Evolutionary conservation across 306 rosid species (phyloP).

Genomic region (Gastrolobium villosum): DNA sequence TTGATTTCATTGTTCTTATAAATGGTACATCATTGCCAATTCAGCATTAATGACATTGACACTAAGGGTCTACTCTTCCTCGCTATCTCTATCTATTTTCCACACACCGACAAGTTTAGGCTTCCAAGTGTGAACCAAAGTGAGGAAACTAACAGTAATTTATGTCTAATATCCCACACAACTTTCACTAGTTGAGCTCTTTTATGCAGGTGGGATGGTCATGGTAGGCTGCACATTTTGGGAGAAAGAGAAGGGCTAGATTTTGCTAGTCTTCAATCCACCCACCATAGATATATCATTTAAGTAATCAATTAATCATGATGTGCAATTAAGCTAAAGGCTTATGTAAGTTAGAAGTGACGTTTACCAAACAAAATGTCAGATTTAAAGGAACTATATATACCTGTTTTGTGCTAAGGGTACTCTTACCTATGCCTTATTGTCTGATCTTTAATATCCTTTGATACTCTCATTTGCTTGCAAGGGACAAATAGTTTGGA

Average conservation of each 20-base stretch:
- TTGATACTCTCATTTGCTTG: constrained; percentile 44
- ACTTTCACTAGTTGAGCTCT: constrained; percentile 48
- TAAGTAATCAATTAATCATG: constrained; percentile 51
- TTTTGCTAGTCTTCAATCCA: constrained; percentile 39
- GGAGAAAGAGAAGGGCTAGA: constrained; percentile 44
- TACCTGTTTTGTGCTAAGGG: constrained; percentile 44
- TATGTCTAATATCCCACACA: constrained; percentile 41
- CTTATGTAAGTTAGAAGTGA: constrained; percentile 56
- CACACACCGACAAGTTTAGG: constrained; percentile 43
- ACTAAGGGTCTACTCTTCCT: constrained; percentile 33
- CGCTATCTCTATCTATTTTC: constrained; percentile 33
- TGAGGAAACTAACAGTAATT: constrained; percentile 46
- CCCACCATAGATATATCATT: constrained; percentile 46
- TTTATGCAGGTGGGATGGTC: constrained; percentile 49
- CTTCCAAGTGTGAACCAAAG: constrained; percentile 42
- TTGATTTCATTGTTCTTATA: constrained; percentile 37
- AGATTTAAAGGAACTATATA: constrained; percentile 46
- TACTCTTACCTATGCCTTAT: constrained; percentile 50
- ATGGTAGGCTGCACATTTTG: constrained; percentile 52
- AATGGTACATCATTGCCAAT: constrained; percentile 9
- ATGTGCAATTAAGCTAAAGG: constrained; percentile 51
- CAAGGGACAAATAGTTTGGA: constrained; percentile 62
- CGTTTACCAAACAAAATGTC: constrained; percentile 59
- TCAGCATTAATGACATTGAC: constrained; percentile 46
- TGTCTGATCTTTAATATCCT: constrained; percentile 48